Base-by-base conservation (phyloP, 495 filamentous ascomycete species). In the Bathelium albidoporum region DNA sequence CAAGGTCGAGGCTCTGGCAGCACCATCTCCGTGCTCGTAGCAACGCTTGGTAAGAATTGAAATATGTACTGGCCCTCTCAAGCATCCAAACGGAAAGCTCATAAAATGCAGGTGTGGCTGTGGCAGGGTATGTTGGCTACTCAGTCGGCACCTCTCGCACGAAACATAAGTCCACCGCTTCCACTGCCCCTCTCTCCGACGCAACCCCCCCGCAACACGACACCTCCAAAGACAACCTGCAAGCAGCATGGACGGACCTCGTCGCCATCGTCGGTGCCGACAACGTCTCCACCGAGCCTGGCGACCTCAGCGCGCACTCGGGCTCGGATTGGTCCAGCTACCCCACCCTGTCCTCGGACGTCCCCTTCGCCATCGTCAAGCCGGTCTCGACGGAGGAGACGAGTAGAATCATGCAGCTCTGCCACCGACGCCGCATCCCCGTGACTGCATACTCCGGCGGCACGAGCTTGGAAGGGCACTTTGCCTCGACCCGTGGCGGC, bases 221-320 rank as follows among this genome's bases (percentile, higher is more conserved):
- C 69, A 80, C 84, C 58, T 81, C 85, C 32, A 82, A 81, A 59
- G 79, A 83, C 20, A 94, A 92, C 69, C 82, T 97, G 43, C 87
- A 97, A 76, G 90, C 95, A 10, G 90, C 93, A 2, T 98, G 95
- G 94, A 79, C 87, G 4, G 94, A 98, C 73, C 92, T 97, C 70
- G 85, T 86, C 44, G 81, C 82, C 31, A 87, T 98, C 22, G 81
- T 97, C 10, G 94, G 95, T 59, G 78, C 83, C 63, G 88, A 91
- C 32, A 85, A 97, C 73, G 88, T 98, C 39, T 91, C 87, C 52
- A 96, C 93, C 0, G 65, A 82, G 44, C 77, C 79, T 9, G 77
- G 75, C 12, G 89, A 96, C 64, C 73, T 92, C 43, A 74, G 81
- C 11, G 76, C 79, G 12, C 94, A 97, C 73, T 80, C 92, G 0